Evolutionary conservation across 768 basidiomycete genomes (phyloP).

Genomic region (Antrodiella citrinella): DNA sequence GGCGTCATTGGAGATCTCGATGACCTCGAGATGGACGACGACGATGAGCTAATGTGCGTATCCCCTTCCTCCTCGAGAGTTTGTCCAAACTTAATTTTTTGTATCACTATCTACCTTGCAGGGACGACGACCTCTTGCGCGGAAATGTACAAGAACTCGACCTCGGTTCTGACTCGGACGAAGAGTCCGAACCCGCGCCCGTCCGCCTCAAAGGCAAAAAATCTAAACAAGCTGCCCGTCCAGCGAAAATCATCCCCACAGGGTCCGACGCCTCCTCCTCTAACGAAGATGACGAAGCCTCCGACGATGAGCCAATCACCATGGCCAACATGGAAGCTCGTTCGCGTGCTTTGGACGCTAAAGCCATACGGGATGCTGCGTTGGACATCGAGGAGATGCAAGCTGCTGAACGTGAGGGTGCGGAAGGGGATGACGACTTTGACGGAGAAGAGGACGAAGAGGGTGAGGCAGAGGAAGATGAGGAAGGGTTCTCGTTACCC

Average conservation of each 20-base stretch:
- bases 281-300: slow-evolving; percentile 29
- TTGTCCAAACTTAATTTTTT: too few species aligned
- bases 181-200: slow-evolving; percentile 26
- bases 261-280: slow-evolving; percentile 33
- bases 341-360: slow-evolving; percentile 68
- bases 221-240: slow-evolving; percentile 44
- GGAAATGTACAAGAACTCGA: slow-evolving; percentile 53
- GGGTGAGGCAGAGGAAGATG: slow-evolving; percentile 32
- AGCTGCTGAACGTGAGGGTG: slow-evolving; percentile 39
- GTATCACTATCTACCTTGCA: slow-evolving; percentile 16
- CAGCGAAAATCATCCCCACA: slow-evolving; percentile 42
- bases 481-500: slow-evolving; percentile 54
- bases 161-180: slow-evolving; percentile 55
- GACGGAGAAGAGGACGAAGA: slow-evolving; percentile 25
- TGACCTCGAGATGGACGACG: slow-evolving; percentile 37
- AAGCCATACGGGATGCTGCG: slow-evolving; percentile 58
- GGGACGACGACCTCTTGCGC: slow-evolving; percentile 39
- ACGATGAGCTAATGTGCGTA: slow-evolving; percentile 36
- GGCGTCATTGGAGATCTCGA: slow-evolving; percentile 39
- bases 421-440: slow-evolving; percentile 40
- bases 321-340: slow-evolving; percentile 77
- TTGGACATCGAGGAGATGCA: slow-evolving; percentile 58
- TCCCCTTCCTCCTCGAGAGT: too few species aligned
- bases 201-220: slow-evolving; percentile 33
- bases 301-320: slow-evolving; percentile 50